These are phyloP conservation scores for Globisporangium polare DNA, from an alignment of 352 stramenopile species.

Conservation along the genomic window DNA sequence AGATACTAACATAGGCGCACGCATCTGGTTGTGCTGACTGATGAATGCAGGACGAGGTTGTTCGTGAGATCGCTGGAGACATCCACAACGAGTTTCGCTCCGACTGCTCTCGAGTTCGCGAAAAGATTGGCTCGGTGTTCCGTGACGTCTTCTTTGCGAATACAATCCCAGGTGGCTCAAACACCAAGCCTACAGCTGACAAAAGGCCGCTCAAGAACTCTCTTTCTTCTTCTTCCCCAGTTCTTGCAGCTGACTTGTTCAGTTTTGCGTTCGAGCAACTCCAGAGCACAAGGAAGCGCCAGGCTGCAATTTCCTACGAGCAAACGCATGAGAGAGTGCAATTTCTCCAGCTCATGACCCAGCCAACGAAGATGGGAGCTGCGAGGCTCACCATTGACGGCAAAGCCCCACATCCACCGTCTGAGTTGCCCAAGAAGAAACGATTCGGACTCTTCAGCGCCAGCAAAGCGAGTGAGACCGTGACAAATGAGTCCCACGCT, in stretches of 20 bases:
- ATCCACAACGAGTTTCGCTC: slow-evolving; percentile 35
- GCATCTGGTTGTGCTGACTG: not conserved
- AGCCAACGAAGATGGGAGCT: not conserved
- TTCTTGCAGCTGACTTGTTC: slow-evolving; percentile 1
- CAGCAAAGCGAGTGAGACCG: not conserved
- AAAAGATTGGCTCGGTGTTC: slow-evolving; percentile 13
- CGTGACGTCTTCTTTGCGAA: slow-evolving; percentile 23
- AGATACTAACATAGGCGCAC: no score
- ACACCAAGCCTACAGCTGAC: not conserved
- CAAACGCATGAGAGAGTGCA: not conserved
- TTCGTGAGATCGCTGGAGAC: slow-evolving; percentile 27
- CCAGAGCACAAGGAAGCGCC: not conserved
- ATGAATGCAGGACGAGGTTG: slow-evolving; percentile 16
- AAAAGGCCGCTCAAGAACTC: not conserved
- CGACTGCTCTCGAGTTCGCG: slow-evolving; percentile 21
- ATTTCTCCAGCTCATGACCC: not conserved
- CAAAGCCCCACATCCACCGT: not conserved
- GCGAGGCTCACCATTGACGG: not conserved
- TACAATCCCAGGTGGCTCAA: no score
- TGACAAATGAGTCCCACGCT: not conserved
- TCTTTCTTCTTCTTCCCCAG: not conserved
- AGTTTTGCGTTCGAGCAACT: slow-evolving; percentile 4
- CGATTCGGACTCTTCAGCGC: slow-evolving; percentile 23
- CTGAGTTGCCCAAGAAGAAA: slow-evolving; percentile 9
- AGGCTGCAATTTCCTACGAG: not conserved